Evolutionary conservation across 2,329 filamentous ascomycete genomes (phyloP).

Genomic region (Aspergillus puulaauensis): DNA sequence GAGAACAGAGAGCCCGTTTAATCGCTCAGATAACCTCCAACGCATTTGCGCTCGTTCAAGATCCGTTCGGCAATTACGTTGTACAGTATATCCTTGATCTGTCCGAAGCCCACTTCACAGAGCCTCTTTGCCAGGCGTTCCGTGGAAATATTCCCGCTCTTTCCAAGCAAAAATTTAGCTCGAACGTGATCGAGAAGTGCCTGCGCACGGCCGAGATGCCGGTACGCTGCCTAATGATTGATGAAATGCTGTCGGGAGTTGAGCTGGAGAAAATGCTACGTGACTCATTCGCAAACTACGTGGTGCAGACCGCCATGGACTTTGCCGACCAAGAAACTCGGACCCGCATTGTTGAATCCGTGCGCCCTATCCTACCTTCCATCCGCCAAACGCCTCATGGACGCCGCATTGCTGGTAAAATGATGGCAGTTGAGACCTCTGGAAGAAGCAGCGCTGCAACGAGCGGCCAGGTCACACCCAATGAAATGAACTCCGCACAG

Average conservation of each 20-base stretch:
- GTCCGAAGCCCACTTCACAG: conserved; percentile 82
- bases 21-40: conserved; percentile 84
- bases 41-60: conserved; percentile 86
- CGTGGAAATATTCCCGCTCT: conserved; percentile 66
- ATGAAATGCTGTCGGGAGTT: conserved; percentile 70
- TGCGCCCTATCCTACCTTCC: conserved; percentile 78
- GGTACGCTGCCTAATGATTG: conserved; percentile 77
- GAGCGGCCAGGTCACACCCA: conserved; percentile 40
- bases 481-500: conserved; percentile 39
- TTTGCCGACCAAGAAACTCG: conserved; percentile 74
- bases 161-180: conserved; percentile 98
- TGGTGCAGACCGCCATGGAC: conserved; percentile 93
- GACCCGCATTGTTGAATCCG: conserved; percentile 73
- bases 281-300: conserved; percentile 95
- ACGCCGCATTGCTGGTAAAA: conserved; percentile 88
- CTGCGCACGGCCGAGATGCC: conserved; percentile 76
- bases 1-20: conserved; percentile 81
- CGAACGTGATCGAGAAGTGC: conserved; percentile 97
- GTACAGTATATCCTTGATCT: conserved; percentile 98
- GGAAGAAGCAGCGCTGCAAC: conserved; percentile 39
- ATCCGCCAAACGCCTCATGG: conserved; percentile 93
- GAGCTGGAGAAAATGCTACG: conserved; percentile 88
- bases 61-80: conserved; percentile 98
- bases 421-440: conserved; percentile 57
- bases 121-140: conserved; percentile 83